Base-by-base conservation (phyloP, 768 basidiomycete genomes). In the Scleroderma bovista region DNA sequence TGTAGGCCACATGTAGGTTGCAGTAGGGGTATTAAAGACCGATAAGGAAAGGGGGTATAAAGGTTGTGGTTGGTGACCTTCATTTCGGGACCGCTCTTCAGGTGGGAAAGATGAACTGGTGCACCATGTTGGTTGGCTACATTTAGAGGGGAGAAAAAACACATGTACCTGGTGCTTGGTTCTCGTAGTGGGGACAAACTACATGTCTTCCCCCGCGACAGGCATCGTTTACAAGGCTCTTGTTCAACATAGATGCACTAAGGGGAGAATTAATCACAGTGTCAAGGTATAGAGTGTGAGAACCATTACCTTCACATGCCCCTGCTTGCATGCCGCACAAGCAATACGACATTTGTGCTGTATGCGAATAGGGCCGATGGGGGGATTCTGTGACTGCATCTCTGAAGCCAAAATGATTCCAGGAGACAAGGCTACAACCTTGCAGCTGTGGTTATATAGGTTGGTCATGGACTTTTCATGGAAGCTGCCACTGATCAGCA, bases 1-100 rank as follows among this genome's bases (percentile, higher is more conserved):
- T 49, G 59, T 65, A n/a, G 74, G 73, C 76, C 75, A 78, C 59
- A 69, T 65, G 60, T 69, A 78, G 40, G 73, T 71, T 51, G 75
- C 70, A 48, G 69, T 73, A 41, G 71, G 66, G 41, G 72, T 67
- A 57, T 71, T 68, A 61, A 73, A 73, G 44, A 73, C 67, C 20
- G 71, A 70, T 47, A 75, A 61, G 43, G 68, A 65, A 44, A 69
- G 60, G 33, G 66, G 54, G 47, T 53, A 46, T 48, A 46, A 52
- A 22, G 51, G 43, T 37, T 41, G 67, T 60, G 60, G 67, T 51
- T 65, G 67, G 20, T 46, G 53, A 54, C 50, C 53, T 34, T 66
- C 63, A 39, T 60, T 53, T 54, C 56, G 48, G 47, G 48, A 46
- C 53, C 54, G 55, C 23, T 52, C 46, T 31, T 62, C 63, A 38